Base-by-base conservation (phyloP, 352 stramenopile genomes). In the Blastocystis sp. region DNA sequence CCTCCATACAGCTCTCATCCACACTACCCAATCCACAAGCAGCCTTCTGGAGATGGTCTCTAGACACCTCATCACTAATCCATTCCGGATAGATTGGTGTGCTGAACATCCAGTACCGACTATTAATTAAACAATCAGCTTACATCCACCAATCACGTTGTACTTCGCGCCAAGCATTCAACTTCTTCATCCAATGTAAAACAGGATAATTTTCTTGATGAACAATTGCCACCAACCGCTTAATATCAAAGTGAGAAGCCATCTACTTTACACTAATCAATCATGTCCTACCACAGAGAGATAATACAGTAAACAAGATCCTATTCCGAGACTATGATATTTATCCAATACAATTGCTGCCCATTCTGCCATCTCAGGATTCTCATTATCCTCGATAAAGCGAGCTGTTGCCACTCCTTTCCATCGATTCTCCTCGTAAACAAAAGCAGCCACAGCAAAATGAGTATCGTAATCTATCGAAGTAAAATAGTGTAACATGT, bases 151-250 rank as follows among this genome's bases (percentile, higher is more conserved):
- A 88, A 24, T 79, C 78, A 37, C 62, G 37, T n/a, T 40, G 35
- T 30, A 64, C 33, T 42, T 89, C 37, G 15, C 57, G 78, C 33
- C 11, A 58, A 11, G 54, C 48, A 40, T 64, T 79, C 40, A 76
- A 19, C 19, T 89, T 89, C 78, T 89, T 89, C 78, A 89, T 89
- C 78, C 78, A 89, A 62, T 89, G 78, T 0, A 89, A 40, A 33
- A 89, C 78, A 0, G 78, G 78, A 30, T 79, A 76, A 48, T 89
- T 89, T 9, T 89, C 78, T 42, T 58, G 19, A 42, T 89, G 78
- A 27, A 89, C 66, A 19, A 89, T 64, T 6, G 78, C 78, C 13
- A 42, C 51, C 17, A 89, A 62, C 19, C 30, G 53, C 11, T 3
- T n/a, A 27, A 78, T 56, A 78, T 64, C 33, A 62, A 89, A 89